Conservation (phyloP, 1,284 basidiomycete species). For the Ustilago bromivora region DNA sequence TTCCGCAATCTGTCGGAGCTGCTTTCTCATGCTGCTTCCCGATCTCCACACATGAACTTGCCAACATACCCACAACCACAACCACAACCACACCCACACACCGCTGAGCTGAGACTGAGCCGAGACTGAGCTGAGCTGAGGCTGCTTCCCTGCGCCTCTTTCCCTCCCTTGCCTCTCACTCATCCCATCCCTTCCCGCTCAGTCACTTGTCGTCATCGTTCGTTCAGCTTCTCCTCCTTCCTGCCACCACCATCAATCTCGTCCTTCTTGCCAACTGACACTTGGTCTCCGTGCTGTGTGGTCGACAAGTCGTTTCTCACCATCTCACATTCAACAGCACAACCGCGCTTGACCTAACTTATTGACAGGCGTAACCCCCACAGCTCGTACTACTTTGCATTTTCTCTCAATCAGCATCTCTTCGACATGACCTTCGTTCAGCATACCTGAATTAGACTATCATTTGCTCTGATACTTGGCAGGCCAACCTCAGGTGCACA, state of each 20-base stretch:
- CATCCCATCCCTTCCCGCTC: not conserved
- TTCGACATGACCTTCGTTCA: conserved; percentile 2
- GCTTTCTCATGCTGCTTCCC: not conserved
- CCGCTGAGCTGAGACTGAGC: too few relatives aligned
- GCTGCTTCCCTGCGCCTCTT: not conserved
- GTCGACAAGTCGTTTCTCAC: not conserved
- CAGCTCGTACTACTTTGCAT: not conserved
- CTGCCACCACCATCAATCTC: not conserved
- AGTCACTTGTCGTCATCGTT: not conserved
- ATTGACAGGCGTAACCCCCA: not conserved
- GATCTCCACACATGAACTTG: not conserved
- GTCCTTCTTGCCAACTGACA: not conserved
- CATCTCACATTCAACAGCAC: not conserved
- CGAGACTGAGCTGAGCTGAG: too few relatives aligned
- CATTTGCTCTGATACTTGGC: not conserved
- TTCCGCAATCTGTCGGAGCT: conserved; percentile 9
- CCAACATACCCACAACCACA: not conserved
- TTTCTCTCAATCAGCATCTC: not conserved
- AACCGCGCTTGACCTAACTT: not conserved
- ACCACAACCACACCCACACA: too few relatives aligned
- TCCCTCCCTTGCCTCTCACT: not conserved
- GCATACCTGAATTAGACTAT: not conserved
- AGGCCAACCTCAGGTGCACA: not conserved
- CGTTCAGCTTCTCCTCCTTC: not conserved
- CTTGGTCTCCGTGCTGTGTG: not conserved